Conservation (phyloP, 441 rosid species). For the Aleurites moluccanus region DNA sequence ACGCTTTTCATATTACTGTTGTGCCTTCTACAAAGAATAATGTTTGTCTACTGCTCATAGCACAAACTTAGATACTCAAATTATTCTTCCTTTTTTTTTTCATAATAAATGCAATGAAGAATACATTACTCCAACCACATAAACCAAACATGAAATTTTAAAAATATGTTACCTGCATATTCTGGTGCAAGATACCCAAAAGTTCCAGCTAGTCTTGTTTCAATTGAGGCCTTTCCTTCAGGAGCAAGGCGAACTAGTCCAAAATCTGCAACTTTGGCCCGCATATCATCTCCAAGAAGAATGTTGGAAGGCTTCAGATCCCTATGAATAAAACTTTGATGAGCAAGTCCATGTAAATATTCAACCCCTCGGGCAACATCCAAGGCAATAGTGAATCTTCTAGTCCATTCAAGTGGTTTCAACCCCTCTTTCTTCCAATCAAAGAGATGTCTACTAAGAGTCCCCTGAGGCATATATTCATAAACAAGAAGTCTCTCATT, state of each 20-base stretch:
- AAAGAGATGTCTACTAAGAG: constrained; percentile 58
- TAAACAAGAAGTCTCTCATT: constrained; percentile 70
- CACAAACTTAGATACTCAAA: neutral
- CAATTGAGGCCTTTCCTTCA: constrained; percentile 69
- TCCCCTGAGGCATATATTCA: constrained; percentile 82
- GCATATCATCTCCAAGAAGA: constrained; percentile 77
- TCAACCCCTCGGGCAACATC: constrained; percentile 84
- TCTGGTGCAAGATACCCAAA: constrained; percentile 84
- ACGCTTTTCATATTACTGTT: neutral
- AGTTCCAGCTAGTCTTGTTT: constrained; percentile 75
- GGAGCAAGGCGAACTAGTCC: constrained; percentile 83
- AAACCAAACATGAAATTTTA: neutral
- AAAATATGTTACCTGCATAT: constrained; percentile 55
- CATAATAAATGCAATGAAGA: neutral
- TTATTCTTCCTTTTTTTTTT: too few species aligned
- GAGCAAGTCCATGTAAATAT: constrained; percentile 73
- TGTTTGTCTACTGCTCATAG: neutral
- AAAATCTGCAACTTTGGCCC: constrained; percentile 79
- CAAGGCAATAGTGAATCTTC: constrained; percentile 67
- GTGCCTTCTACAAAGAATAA: neutral
- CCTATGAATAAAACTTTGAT: constrained; percentile 76
- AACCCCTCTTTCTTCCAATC: constrained; percentile 53
- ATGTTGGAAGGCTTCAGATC: constrained; percentile 83
- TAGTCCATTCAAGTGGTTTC: constrained; percentile 69
- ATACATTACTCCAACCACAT: neutral